Conservation (phyloP, 805 yeast genomes). For the Danielia oregonensis region DNA sequence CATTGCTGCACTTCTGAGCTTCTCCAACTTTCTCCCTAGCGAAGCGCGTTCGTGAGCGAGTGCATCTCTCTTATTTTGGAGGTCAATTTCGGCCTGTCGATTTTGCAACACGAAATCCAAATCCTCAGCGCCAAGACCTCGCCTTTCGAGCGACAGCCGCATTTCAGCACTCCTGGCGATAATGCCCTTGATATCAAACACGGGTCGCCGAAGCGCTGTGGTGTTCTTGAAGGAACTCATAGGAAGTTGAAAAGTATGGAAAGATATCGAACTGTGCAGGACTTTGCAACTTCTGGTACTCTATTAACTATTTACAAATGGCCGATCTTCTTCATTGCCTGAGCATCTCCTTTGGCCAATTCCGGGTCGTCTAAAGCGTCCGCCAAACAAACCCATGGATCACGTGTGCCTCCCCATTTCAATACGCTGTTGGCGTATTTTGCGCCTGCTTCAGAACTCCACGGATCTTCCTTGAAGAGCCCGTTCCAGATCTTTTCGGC, state of each 20-base stretch:
- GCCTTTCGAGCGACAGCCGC: constrained; percentile 25
- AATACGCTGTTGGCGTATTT: constrained; percentile 66
- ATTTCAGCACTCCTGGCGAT: constrained; percentile 16
- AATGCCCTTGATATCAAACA: constrained; percentile 13
- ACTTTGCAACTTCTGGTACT: neutral
- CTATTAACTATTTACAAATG: constrained; percentile 4
- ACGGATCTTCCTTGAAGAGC: constrained; percentile 67
- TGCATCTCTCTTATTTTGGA: constrained; percentile 20
- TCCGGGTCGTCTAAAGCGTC: constrained; percentile 66
- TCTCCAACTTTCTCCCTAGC: constrained; percentile 24
- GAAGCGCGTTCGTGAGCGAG: constrained; percentile 26
- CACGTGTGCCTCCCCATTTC: constrained; percentile 90
- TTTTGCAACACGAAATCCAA: constrained; percentile 25
- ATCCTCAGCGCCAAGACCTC: constrained; percentile 19
- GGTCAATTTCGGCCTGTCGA: constrained; percentile 21
- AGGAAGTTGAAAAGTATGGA: neutral
- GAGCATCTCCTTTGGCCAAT: constrained; percentile 60
- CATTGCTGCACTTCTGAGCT: constrained; percentile 16
- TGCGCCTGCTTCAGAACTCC: constrained; percentile 70
- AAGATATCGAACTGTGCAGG: neutral
- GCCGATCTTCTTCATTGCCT: constrained; percentile 56
- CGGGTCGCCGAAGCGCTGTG: constrained; percentile 13
- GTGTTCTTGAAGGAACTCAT: constrained; percentile 16
- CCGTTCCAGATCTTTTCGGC: constrained; percentile 82
- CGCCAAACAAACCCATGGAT: constrained; percentile 84